phyloP scores from a whole-genome alignment of 1,284 basidiomycete genomes.

The Farysia itapuensis region DNA sequence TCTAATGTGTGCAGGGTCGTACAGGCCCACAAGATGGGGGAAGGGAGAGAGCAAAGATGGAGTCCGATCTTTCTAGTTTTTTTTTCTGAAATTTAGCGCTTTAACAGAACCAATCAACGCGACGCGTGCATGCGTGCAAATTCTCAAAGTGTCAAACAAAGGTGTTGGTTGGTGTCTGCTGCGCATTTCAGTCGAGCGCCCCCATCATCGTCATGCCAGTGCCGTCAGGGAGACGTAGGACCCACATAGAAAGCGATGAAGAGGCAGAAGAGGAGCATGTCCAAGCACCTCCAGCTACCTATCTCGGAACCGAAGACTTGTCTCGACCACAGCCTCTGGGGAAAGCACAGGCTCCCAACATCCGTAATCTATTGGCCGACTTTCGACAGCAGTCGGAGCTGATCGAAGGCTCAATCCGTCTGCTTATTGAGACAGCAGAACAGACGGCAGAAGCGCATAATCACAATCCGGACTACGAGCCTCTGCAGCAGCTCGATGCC shows the following conservation, averaged over 20 bases:
- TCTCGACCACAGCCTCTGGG: slow-evolving; percentile 17
- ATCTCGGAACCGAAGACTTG: no score
- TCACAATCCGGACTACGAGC: slow-evolving; percentile 9
- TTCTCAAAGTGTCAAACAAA: no score
- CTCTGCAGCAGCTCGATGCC: slow-evolving; percentile 21
- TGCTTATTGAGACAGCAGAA: slow-evolving; percentile 29
- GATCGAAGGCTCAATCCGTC: slow-evolving; percentile 14
- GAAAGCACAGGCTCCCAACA: slow-evolving; percentile 13
- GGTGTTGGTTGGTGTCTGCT: no score
- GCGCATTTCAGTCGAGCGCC: no score
- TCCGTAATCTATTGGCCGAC: slow-evolving; percentile 11
- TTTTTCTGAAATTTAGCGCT: no score
- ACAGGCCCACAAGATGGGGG: background rate
- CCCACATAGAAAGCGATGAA: no score
- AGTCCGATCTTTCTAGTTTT: no score
- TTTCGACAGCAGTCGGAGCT: slow-evolving; percentile 9
- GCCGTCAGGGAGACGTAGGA: no score
- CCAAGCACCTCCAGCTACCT: no score
- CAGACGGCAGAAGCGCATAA: slow-evolving; percentile 25
- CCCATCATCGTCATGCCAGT: no score
- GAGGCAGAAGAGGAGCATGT: no score
- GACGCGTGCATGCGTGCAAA: no score
- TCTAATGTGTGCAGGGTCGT: background rate
- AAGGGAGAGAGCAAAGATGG: background rate
- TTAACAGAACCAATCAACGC: background rate